These are phyloP conservation scores for Haplosporangium sp. DNA, from an alignment of 371 early-diverging fungal genomes.

Conservation along the genomic window DNA sequence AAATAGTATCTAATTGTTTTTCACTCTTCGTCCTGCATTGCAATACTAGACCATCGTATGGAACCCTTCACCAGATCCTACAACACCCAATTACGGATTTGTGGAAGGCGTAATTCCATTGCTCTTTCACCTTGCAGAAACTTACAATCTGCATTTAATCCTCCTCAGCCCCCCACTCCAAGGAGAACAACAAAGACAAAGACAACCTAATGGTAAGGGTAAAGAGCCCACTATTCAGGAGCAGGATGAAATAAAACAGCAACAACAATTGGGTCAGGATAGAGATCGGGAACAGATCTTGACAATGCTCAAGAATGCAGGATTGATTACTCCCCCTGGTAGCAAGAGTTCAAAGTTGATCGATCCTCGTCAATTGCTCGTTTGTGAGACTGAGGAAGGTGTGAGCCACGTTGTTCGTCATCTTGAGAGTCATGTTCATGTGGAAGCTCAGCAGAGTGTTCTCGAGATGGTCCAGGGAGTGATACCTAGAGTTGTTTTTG, in stretches of 20 bases:
- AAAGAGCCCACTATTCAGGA: slow-evolving; percentile 37
- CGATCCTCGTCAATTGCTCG: slow-evolving; percentile 63
- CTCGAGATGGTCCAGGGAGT: slow-evolving; percentile 50
- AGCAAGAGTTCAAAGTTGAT: slow-evolving; percentile 49
- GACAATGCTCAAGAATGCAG: slow-evolving; percentile 59
- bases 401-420: slow-evolving; percentile 69
- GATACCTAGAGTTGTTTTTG: slow-evolving; percentile 48
- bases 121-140: slow-evolving; percentile 57
- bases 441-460: slow-evolving; percentile 52
- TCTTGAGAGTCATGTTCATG: slow-evolving; percentile 61
- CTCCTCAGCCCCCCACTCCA: slow-evolving; percentile 46
- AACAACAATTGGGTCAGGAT: slow-evolving; percentile 54
- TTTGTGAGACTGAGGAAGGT: slow-evolving; percentile 67
- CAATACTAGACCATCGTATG: slow-evolving; percentile 62
- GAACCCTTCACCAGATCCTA: slow-evolving; percentile 71
- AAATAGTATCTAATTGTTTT: no score
- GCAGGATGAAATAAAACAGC: slow-evolving; percentile 29
- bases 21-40: neutral
- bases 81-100: slow-evolving; percentile 67
- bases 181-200: slow-evolving; percentile 16
- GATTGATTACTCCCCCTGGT: slow-evolving; percentile 46
- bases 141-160: slow-evolving; percentile 63
- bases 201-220: slow-evolving; percentile 29
- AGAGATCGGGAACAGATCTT: slow-evolving; percentile 62
- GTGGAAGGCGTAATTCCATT: slow-evolving; percentile 58